Base-by-base conservation (phyloP, 2,329 filamentous ascomycete genomes). In the Talaromyces sp. region DNA sequence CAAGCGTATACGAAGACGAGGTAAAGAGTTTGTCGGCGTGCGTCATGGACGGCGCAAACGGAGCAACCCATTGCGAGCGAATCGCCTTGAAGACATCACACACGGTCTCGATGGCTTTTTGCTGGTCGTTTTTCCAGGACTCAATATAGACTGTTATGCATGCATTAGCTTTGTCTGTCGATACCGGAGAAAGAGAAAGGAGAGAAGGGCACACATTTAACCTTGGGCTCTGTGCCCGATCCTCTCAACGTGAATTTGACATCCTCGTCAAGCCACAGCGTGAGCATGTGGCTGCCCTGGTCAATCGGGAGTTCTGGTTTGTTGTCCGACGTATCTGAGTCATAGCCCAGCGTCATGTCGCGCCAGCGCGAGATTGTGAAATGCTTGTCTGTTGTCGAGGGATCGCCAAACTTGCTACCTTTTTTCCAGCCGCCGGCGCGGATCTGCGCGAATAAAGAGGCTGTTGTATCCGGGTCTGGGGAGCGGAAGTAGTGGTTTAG, bases 191-290 rank as follows among this genome's bases (percentile, higher is more conserved):
- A n/a, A n/a, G n/a, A n/a, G n/a, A n/a, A n/a, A n/a, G n/a, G n/a
- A n/a, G n/a, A n/a, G n/a, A n/a, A n/a, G n/a, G n/a, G n/a, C n/a
- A n/a, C n/a, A n/a, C 80, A 72, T 68, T 89, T 89, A 64, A 89
- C 86, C 77, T 89, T 89, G 0, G 86, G 86, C 71, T 89, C 86
- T 1, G 86, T 89, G 1, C 86, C 86, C 2, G 85, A 87, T 1
- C 82, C 85, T 66, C 86, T 74, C 27, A 87, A 78, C 2, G 85
- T 88, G 66, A 87, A 87, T 28, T 83, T 79, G 12, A 86, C 69
- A 30, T 75, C 72, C 23, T 80, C 80, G 31, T 85, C 80, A 47
- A 88, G 70, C 76, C 86, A 85, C 42, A 79, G 66, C 2, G 86
- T 88, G 66, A 89, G 82, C 86, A 89, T 89, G 75, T 88, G 85